Percentiles rank a stretch among this genome's conserved stretches.
Evolutionary conservation across 306 rosid species (phyloP).

Genomic region (Trichosanthes truncata): DNA sequence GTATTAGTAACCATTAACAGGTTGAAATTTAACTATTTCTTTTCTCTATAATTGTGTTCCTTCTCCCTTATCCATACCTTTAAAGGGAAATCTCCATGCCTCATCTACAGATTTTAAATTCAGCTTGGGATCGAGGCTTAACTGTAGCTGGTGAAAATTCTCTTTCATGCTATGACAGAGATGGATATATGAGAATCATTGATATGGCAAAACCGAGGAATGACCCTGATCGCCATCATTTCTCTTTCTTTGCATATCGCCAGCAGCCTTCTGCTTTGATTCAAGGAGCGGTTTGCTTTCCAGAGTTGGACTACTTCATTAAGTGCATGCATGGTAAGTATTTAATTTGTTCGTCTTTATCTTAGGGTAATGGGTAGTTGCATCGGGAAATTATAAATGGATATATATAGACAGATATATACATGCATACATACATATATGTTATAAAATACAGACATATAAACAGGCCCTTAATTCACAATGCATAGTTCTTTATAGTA

Average conservation of each 20-base stretch:
- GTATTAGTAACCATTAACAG: background rate
- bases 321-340: conserved; percentile 93
- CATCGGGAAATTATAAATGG: background rate
- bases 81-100: conserved; percentile 5
- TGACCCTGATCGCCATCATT: conserved; percentile 80
- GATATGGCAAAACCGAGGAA: conserved; percentile 82
- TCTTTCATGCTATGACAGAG: conserved; percentile 63
- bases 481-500: background rate
- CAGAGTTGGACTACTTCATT: conserved; percentile 72
- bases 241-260: conserved; percentile 66
- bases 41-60: background rate
- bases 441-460: background rate
- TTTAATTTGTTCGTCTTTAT: background rate
- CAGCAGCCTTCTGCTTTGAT: conserved; percentile 66
- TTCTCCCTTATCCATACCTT: background rate
- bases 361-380: background rate
- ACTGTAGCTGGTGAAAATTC: conserved; percentile 79
- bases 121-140: conserved; percentile 81
- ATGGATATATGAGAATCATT: conserved; percentile 59
- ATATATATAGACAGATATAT: background rate
- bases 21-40: background rate
- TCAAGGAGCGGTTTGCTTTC: conserved; percentile 58
- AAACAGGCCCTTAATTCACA: background rate
- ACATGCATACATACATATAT: background rate
- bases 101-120: conserved; percentile 54